A percentile compares a stretch with the other conserved stretches of the same genome.
These are phyloP conservation scores for Sporisorium scitamineum DNA, from an alignment of 1,284 basidiomycete species.

Conservation along the genomic window DNA sequence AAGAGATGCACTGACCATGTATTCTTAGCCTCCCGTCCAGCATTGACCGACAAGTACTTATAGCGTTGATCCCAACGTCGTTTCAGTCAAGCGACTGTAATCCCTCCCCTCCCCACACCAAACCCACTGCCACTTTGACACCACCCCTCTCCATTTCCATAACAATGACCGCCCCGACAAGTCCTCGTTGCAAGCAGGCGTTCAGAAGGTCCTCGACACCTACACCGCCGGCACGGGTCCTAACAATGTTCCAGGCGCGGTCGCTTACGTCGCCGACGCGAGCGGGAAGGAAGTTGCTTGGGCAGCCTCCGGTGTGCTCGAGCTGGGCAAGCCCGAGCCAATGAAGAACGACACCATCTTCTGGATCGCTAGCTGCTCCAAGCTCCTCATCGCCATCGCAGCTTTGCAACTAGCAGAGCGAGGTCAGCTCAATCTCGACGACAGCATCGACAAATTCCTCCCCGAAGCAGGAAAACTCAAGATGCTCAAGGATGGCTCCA, in stretches of 20 bases:
- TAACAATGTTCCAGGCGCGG: conserved; percentile 36
- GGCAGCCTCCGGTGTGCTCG: conserved; percentile 42
- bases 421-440: conserved; percentile 59
- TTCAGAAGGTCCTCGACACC: conserved; percentile 22
- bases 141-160: background rate
- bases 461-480: conserved; percentile 60
- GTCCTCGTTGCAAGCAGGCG: conserved; percentile 10
- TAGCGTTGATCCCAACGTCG: too few species aligned
- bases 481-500: conserved; percentile 36
- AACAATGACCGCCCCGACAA: conserved; percentile 15
- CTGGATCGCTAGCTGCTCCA: conserved; percentile 64
- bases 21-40: too few species aligned
- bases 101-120: background rate
- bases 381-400: conserved; percentile 66
- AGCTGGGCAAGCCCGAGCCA: conserved; percentile 29
- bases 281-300: conserved; percentile 50
- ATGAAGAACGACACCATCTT: conserved; percentile 52
- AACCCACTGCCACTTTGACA: background rate
- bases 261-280: conserved; percentile 49
- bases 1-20: too few species aligned
- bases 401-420: conserved; percentile 64
- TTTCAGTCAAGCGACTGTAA: background rate
- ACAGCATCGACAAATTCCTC: conserved; percentile 46
- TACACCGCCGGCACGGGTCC: conserved; percentile 19
- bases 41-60: too few species aligned